Evolutionary conservation across 2,329 filamentous ascomycete species (phyloP).

Genomic region (Trichoderma atrobrunneum): DNA sequence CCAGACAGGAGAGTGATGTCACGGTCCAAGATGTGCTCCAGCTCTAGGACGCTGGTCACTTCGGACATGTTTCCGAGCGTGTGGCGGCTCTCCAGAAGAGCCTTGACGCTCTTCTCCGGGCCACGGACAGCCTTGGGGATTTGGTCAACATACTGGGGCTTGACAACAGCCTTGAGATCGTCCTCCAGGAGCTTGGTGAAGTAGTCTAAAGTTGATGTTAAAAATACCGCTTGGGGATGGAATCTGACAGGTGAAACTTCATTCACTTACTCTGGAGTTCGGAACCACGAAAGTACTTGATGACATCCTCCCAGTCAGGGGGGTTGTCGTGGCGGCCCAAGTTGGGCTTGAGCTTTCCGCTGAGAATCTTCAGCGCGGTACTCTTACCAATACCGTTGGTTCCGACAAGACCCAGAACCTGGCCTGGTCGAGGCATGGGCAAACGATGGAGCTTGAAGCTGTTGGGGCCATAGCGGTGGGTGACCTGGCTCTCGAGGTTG

Average conservation of each 20-base stretch:
- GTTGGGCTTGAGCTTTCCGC: conserved; percentile 97
- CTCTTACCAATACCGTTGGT: conserved; percentile 99
- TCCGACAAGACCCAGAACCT: conserved; percentile 93
- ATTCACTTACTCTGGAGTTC: conserved; percentile 81
- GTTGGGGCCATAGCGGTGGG: conserved; percentile 98
- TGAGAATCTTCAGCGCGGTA: conserved; percentile 98
- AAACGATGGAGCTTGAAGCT: conserved; percentile 99
- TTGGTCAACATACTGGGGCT: conserved; percentile 99
- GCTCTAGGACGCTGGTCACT: conserved; percentile 79
- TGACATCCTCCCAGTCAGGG: conserved; percentile 97
- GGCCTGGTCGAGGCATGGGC: conserved; percentile 91
- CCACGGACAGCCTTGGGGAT: conserved; percentile 89
- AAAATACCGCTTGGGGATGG: neutral
- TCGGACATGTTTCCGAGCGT: conserved; percentile 78
- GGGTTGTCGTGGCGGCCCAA: conserved; percentile 92
- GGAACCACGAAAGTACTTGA: conserved; percentile 97
- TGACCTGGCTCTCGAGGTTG: conserved; percentile 97
- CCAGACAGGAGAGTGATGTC: conserved; percentile 88
- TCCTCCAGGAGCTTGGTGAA: conserved; percentile 98
- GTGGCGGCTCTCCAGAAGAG: conserved; percentile 71
- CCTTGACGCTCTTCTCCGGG: conserved; percentile 73
- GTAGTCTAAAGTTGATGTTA: conserved; percentile 62
- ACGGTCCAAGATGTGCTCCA: conserved; percentile 86
- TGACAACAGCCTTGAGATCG: conserved; percentile 94
- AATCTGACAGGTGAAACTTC: no score